Conservation (phyloP, 83 land plant species). For the Diphasiastrum complanatum region DNA sequence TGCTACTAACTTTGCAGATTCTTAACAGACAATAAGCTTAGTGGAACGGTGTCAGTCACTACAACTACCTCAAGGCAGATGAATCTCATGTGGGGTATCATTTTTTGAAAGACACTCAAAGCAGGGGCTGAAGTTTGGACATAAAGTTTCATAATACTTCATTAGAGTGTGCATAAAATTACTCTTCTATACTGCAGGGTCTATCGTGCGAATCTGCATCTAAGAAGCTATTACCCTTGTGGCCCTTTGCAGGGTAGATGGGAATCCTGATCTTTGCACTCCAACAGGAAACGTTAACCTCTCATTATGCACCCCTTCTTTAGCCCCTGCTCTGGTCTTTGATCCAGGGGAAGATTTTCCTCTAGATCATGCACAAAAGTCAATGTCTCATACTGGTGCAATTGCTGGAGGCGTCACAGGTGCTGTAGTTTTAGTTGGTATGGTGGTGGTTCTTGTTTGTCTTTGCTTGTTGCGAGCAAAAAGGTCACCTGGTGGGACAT, state of each 20-base stretch:
- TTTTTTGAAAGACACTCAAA: neutral
- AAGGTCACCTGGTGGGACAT: conserved; percentile 10
- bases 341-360: conserved; percentile 11
- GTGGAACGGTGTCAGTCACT: conserved; percentile 9
- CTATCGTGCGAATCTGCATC: too few relatives aligned
- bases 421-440: conserved; percentile 19
- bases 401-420: conserved; percentile 26
- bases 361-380: neutral
- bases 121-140: neutral
- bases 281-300: neutral
- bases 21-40: conserved; percentile 9
- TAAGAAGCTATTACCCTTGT: too few relatives aligned
- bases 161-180: neutral
- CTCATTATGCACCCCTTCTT: conserved; percentile 6
- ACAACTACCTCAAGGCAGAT: neutral
- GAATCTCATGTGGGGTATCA: neutral
- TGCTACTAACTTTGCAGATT: neutral
- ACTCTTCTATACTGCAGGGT: too few relatives aligned
- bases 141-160: neutral
- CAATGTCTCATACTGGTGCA: conserved; percentile 10
- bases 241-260: conserved; percentile 16
- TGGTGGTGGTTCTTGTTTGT: conserved; percentile 8
- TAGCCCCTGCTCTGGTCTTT: conserved; percentile 19
- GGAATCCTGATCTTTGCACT: conserved; percentile 15
- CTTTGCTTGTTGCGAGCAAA: conserved; percentile 19